phyloP scores from a whole-genome alignment of 768 basidiomycete genomes.

The Calocybe gangraenosa region DNA sequence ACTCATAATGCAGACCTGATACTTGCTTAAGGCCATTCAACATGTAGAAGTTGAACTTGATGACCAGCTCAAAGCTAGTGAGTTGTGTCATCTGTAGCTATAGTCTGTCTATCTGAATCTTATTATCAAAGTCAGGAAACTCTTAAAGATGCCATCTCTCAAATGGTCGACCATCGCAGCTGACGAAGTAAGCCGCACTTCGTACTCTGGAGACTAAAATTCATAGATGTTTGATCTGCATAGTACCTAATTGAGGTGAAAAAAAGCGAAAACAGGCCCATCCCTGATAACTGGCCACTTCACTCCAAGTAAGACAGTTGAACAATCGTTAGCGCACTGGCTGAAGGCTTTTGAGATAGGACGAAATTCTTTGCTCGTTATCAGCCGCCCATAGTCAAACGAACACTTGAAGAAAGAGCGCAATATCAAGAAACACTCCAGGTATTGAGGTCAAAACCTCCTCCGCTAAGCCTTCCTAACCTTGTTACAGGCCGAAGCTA shows the following conservation, averaged over 20 bases:
- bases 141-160: conserved; percentile 68
- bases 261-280: conserved; percentile 45
- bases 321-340: neutral
- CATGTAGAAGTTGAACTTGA: conserved; percentile 66
- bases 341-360: conserved; percentile 29
- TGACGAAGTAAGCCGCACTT: conserved; percentile 60
- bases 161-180: conserved; percentile 62
- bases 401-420: conserved; percentile 65
- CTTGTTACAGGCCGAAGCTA: conserved; percentile 46
- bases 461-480: neutral
- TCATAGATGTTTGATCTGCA: neutral
- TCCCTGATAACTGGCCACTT: conserved; percentile 56
- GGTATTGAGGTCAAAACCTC: conserved; percentile 20
- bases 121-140: conserved; percentile 56
- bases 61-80: conserved; percentile 69
- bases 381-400: conserved; percentile 63
- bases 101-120: neutral
- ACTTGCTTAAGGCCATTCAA: conserved; percentile 50
- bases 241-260: conserved; percentile 82
- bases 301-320: conserved; percentile 52
- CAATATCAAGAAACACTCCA: conserved; percentile 70
- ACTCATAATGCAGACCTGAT: conserved; percentile 5
- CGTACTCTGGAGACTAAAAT: neutral
- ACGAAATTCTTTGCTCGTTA: conserved; percentile 74
- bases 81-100: conserved; percentile 10